Conservation (phyloP, 2,329 filamentous ascomycete genomes). For the Colletotrichum lupini region DNA sequence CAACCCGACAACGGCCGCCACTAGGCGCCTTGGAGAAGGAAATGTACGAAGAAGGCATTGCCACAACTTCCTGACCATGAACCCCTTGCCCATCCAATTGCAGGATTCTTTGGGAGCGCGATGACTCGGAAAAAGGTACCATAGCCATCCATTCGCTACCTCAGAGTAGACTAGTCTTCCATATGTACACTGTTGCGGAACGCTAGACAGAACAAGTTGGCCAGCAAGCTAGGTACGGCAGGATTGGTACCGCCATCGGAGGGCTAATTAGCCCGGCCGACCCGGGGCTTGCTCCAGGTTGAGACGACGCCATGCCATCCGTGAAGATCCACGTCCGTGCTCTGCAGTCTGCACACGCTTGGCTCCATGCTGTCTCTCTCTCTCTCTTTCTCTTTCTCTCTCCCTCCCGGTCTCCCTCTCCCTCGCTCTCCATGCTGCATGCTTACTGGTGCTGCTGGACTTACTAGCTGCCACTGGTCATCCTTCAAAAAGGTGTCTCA, state of each 20-base stretch:
- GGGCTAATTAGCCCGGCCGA: slow-evolving; percentile 34
- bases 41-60: background rate
- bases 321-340: slow-evolving; percentile 26
- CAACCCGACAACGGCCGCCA: slow-evolving; percentile 7
- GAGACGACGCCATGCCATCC: slow-evolving; percentile 30
- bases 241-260: slow-evolving; percentile 20
- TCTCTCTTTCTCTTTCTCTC: background rate
- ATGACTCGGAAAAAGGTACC: background rate
- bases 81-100: background rate
- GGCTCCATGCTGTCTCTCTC: background rate
- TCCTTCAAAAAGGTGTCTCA: slow-evolving; percentile 12
- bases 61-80: background rate
- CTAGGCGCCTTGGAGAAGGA: background rate
- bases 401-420: background rate
- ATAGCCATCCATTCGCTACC: background rate
- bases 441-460: background rate
- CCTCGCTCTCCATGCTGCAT: background rate
- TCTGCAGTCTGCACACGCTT: background rate
- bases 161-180: background rate
- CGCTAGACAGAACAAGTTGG: background rate
- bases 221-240: background rate
- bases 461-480: background rate
- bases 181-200: background rate
- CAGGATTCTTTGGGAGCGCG: background rate
- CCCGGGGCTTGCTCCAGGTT: slow-evolving; percentile 27